Base-by-base conservation (phyloP, 257 asterid genomes). In the Przewalskia tangutica region DNA sequence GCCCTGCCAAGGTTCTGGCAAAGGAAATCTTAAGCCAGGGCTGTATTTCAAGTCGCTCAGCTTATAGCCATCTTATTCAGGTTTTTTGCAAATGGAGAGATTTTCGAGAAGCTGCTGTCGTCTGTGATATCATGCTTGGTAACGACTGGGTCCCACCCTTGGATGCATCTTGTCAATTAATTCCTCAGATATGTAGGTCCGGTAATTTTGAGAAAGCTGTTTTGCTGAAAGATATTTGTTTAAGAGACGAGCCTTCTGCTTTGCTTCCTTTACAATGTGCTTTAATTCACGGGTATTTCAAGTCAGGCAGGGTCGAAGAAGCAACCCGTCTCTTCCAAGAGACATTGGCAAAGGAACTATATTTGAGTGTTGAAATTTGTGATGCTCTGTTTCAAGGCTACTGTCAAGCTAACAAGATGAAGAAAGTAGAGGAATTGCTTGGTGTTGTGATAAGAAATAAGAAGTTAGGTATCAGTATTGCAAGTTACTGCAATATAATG, bases 21-120 rank as follows among this genome's bases (percentile, higher is more conserved):
- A 88, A 90, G 64, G 91, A 91, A 85, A 84, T 91, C 82, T 75
- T 85, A 38, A 68, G 79, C 53, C 83, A 40, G 67, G 90, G 84
- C 46, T 62, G 23, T 8, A 23, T 71, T 67, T 44, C 82, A 58
- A 88, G 84, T 88, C 85, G 62, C 42, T 66, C 6, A 64, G 85
- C 87, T 79, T 89, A 91, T 86, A 64, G 79, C 83, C 85, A 51
- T 86, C 85, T 94, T 73, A 48, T 90, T 46, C 81, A 79, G 51
- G 92, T 92, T 17, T 89, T 91, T 78, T 88, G 93, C 85, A 82
- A 79, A 79, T 95, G 93, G 89, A 89, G 86, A 83, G 90, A 71
- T 80, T 85, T 89, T 79, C 2, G 65, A 8, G 91, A 92, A 87
- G 94, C 97, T 68, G 86, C 82, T 81, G 17, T 32, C 23, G 34